Evolutionary conservation across 805 yeast species (phyloP).

Genomic region (Pichia nanzhaoensis): DNA sequence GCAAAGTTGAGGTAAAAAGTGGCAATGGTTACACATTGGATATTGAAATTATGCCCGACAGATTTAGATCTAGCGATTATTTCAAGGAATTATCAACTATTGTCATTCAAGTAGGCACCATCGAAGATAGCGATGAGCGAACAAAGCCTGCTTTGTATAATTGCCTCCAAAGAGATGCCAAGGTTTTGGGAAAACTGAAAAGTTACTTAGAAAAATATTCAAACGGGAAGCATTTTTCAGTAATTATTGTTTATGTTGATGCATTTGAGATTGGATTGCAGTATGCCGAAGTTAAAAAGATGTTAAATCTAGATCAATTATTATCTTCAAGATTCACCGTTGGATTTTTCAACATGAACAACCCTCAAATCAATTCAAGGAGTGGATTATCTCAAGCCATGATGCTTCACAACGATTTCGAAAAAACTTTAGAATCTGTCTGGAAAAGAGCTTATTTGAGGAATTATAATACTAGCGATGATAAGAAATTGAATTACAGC

Average conservation of each 20-base stretch:
- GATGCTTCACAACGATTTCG: not conserved
- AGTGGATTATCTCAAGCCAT: not conserved
- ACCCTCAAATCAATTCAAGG: not conserved
- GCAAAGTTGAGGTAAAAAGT: constrained; percentile 2
- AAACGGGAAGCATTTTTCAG: constrained; percentile 4
- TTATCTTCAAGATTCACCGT: not conserved
- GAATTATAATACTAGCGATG: not conserved
- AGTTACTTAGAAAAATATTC: constrained; percentile 7
- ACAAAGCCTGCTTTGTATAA: not conserved
- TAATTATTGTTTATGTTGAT: constrained; percentile 12
- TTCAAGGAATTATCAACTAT: constrained; percentile 38
- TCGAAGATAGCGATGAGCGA: constrained; percentile 7
- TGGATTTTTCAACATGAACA: constrained; percentile 10
- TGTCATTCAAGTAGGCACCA: constrained; percentile 47
- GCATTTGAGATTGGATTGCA: constrained; percentile 1
- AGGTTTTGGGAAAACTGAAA: constrained; percentile 9
- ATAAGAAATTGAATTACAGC: not conserved
- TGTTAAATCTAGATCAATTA: constrained; percentile 3
- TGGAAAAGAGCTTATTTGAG: constrained; percentile 3
- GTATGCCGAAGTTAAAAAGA: constrained; percentile 3
- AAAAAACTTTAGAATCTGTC: not conserved
- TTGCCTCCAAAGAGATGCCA: constrained; percentile 8
- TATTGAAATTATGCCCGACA: constrained; percentile 38
- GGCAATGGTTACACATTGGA: constrained; percentile 18
- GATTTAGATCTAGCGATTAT: constrained; percentile 31